A percentile compares a stretch with the other conserved stretches of the same genome.
Evolutionary conservation across 2,329 filamentous ascomycete species (phyloP).

Genomic region (Graphiopsis chlorocephala): DNA sequence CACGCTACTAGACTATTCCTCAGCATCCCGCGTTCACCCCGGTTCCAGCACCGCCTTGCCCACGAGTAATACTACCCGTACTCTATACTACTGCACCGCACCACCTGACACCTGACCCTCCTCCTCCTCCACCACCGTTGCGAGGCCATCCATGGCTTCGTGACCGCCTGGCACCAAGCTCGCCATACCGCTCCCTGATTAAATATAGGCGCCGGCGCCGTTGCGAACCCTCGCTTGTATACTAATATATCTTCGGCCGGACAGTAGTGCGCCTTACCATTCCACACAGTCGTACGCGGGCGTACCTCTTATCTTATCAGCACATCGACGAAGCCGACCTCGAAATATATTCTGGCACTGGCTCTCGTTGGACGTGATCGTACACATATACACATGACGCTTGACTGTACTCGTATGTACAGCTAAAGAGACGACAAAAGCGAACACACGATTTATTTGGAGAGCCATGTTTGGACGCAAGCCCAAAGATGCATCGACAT

Average conservation of each 20-base stretch:
- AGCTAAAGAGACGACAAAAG: neutral
- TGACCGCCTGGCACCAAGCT: slow-evolving; percentile 7
- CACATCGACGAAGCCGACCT: neutral
- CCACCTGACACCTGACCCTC: slow-evolving; percentile 12
- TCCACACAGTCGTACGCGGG: slow-evolving; percentile 3
- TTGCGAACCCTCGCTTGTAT: neutral
- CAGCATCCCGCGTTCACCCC: neutral
- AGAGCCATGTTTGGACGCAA: slow-evolving; percentile 3
- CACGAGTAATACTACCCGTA: neutral
- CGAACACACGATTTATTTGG: neutral
- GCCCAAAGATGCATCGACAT: neutral
- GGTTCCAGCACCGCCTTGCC: neutral
- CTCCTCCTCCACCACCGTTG: neutral
- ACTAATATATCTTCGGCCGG: neutral
- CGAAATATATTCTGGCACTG: neutral
- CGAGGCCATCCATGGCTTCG: neutral
- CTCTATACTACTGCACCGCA: neutral
- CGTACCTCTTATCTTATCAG: slow-evolving; percentile 1
- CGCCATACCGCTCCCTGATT: neutral
- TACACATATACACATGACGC: neutral
- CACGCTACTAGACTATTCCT: neutral
- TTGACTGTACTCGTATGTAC: neutral
- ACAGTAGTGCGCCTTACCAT: neutral
- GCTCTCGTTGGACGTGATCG: neutral
- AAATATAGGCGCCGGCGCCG: slow-evolving; percentile 12